Evolutionary conservation across 805 yeast species (phyloP), one percentile per base, ranked within the genome.

Genomic region (Saturnispora serradocipensis): DNA sequence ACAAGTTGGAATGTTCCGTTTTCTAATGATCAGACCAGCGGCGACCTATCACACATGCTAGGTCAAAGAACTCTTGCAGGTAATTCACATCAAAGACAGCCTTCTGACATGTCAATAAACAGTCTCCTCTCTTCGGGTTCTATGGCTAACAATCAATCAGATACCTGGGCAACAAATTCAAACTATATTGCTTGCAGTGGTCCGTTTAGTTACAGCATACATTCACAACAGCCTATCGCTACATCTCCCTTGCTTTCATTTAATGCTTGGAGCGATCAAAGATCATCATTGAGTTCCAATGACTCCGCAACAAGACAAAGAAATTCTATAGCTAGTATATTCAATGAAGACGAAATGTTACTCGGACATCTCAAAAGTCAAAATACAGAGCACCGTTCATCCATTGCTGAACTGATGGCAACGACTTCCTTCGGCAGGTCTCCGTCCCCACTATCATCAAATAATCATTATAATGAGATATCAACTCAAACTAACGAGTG

Each of bases 51-150:
- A 27, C 38, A 40, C 24, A 16, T 18, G 24, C n/a, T 46, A 20
- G 49, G 49, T 8, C 49, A 46, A 22, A 35, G 49, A n/a, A 46
- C 49, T 16, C 16, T 46, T 3, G 43, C 39, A 5, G 49, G 38
- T 38, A 46, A 46, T 27, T 18, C 20, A 18, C 49, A 46, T 24
- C 32, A 39, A 27, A 46, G 49, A 38, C 32, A 46, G 11, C 49
- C 43, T 16, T 46, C 49, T 3, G 49, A 46, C 25, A 32, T 46
- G 35, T 46, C 49, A 13, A 27, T 39, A 15, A 46, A 46, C n/a
- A 38, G 36, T 16, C 16, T 46, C 20, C 43, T 46, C 10, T 46
- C 49, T 1, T 16, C 44, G 15, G 25, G 15, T 18, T 16, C 39
- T 13, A 28, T 13, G 10, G 25, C 32, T 20, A 46, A 43, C 28